Conservation (phyloP, 352 stramenopile genomes). For the Phytophthora kernoviae region DNA sequence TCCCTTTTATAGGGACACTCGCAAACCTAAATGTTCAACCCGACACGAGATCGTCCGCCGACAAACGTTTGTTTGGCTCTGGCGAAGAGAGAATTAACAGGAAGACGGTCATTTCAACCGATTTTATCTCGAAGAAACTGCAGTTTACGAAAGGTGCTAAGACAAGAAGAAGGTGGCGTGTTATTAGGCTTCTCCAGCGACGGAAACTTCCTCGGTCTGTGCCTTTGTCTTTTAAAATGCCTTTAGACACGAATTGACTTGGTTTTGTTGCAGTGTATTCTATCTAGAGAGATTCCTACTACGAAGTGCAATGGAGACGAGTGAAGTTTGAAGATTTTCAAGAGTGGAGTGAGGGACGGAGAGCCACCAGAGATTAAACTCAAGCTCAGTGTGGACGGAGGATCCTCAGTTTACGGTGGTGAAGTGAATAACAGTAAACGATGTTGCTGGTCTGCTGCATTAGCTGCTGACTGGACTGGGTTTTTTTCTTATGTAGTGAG, state of each 20-base stretch:
- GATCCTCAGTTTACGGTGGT: conserved; percentile 10
- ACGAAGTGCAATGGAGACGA: conserved; percentile 59
- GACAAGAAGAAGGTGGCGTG: conserved; percentile 47
- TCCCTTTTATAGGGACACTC: conserved; percentile 7
- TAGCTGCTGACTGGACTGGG: too few species aligned
- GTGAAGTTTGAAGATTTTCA: conserved; percentile 25
- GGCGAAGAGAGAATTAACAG: conserved; percentile 13
- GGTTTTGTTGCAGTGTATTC: conserved; percentile 50
- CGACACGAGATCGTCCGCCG: too few species aligned
- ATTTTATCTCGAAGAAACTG: conserved; percentile 14
- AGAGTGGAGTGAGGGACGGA: conserved; percentile 9
- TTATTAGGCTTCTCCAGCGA: conserved; percentile 76
- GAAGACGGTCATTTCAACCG: background rate
- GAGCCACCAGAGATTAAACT: conserved; percentile 12
- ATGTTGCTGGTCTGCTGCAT: background rate
- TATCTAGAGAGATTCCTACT: conserved; percentile 33
- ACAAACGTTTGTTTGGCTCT: conserved; percentile 12
- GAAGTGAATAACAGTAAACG: background rate
- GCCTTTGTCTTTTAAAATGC: background rate
- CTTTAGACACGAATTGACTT: background rate
- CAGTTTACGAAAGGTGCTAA: conserved; percentile 39
- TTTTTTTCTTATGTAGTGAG: conserved; percentile 7
- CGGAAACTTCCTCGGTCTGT: conserved; percentile 61
- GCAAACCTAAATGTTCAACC: too few species aligned
- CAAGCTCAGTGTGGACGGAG: conserved; percentile 27